Base-by-base conservation (phyloP, 1,139 yeast genomes). In the Nakaseomyces delphensis region DNA sequence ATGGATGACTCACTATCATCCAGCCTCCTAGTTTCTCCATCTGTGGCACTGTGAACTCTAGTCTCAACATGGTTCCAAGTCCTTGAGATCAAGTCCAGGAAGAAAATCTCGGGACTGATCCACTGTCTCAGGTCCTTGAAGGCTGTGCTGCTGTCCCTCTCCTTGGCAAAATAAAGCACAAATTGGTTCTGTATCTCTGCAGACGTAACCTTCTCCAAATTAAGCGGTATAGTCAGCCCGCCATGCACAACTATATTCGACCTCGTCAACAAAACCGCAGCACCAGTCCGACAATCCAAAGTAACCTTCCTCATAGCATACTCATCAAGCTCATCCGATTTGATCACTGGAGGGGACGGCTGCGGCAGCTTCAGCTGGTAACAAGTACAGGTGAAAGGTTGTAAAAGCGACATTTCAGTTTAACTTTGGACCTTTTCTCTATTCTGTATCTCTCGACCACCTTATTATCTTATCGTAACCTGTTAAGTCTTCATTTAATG, bases 171-270 rank as follows among this genome's bases (percentile, higher is more conserved):
- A 48, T 50, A 53, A 40, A 52, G 39, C 11, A 53, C 53, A 11
- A 57, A 45, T 36, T 58, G 62, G 42, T 53, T 55, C 38, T 60
- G 62, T 20, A 58, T 43, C 24, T 50, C 49, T 6, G 69, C 60
- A 1, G 63, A 53, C 21, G 74, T 63, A 13, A 68, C 57, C 4
- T 66, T 51, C 11, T 55, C 51, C 20, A 81, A 57, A 39, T 74
- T 76, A 27, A 79, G 54, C 1, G 81, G 83, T n/a, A 76, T 62
- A 0, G 80, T 74, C 16, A 78, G 61, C 1, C 91, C 91, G 7
- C 89, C 89, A 55, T 69, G 75, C 0, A 76, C 76, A 42, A 77
- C 72, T 2, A 82, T 67, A 44, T 79, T 67, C n/a, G 87, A 79
- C 49, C 78, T 73, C 41, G 71, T 68, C 16, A 79, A 66, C 2